Base-by-base conservation (phyloP, 306 rosid genomes). In the Styphnolobium japonicum region DNA sequence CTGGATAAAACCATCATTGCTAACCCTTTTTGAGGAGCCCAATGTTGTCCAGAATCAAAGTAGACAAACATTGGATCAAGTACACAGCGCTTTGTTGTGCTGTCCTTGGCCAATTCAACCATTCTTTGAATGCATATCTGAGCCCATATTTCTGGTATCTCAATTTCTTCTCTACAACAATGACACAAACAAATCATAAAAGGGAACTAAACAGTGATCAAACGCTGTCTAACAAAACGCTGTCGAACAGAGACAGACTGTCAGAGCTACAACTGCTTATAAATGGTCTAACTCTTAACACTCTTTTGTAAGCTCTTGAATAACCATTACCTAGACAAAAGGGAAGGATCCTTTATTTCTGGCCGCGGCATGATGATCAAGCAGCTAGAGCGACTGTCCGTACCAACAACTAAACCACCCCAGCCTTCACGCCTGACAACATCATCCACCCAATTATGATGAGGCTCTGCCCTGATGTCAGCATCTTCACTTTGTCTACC, bases 371-470 rank as follows among this genome's bases (percentile, higher is more conserved):
- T 88, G 79, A 83, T 79, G 77, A 79, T 66, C 89, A 81, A 70
- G 82, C 84, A 68, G 71, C 81, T 79, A 53, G 92, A 80, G 77
- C 80, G 87, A 80, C 78, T 64, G 68, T 88, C 90, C 71, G 75
- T 74, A 71, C 92, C 83, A 36, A 70, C 76, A 52, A 82, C 77
- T 33, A 82, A 77, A 88, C 89, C 91, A 78, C 88, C 79, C 79
- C 92, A 82, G 36, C 93, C 88, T 82, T 93, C 98, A 72, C 86
- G 80, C n/a, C 99, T 83, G 56, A 91, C 86, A 46, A 96, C 97
- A 87, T 96, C 99, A 67, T 96, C 87, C 45, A 96, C 94, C 99
- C 99, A 96, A 88, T 93, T 96, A 83, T 91, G 99, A 84, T 87
- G 93, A 2, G 83, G 77, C 80, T 90, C 96, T 57, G 62, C 76